A percentile compares a stretch with the other conserved stretches of the same genome.
Evolutionary conservation across 805 yeast genomes (phyloP).

Genomic region (Pichia insulana): DNA sequence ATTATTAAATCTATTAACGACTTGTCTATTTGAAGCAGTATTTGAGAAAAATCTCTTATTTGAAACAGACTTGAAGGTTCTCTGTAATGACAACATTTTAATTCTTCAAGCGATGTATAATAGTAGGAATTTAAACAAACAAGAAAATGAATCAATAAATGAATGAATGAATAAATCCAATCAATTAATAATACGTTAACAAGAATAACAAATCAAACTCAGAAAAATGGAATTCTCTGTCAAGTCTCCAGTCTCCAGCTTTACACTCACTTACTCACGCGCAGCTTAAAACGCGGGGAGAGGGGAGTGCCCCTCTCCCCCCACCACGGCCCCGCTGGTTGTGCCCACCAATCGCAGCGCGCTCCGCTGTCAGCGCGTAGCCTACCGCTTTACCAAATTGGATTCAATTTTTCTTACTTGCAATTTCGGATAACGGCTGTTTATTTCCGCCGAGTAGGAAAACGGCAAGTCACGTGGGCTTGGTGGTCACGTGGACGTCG

Average conservation of each 20-base stretch:
- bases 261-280: no score
- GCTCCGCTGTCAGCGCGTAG: neutral
- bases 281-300: no score
- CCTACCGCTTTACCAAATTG: neutral
- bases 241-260: no score
- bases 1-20: slow-evolving; percentile 32
- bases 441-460: neutral
- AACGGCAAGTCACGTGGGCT: neutral
- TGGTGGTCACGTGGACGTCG: neutral
- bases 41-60: slow-evolving; percentile 26
- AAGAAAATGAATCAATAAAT: no score
- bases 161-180: no score
- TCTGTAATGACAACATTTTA: slow-evolving; percentile 21
- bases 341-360: slow-evolving; percentile 5
- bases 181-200: no score
- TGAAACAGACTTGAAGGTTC: slow-evolving; percentile 15
- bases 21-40: slow-evolving; percentile 21
- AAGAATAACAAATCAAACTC: no score
- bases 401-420: no score
- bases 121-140: neutral
- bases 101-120: neutral
- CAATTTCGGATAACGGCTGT: slow-evolving; percentile 4
- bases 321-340: no score
- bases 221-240: no score
- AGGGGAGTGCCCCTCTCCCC: no score